These are phyloP conservation scores for Xerophyta viscosa DNA, from an alignment of 106 monocot species.

Conservation along the genomic window DNA sequence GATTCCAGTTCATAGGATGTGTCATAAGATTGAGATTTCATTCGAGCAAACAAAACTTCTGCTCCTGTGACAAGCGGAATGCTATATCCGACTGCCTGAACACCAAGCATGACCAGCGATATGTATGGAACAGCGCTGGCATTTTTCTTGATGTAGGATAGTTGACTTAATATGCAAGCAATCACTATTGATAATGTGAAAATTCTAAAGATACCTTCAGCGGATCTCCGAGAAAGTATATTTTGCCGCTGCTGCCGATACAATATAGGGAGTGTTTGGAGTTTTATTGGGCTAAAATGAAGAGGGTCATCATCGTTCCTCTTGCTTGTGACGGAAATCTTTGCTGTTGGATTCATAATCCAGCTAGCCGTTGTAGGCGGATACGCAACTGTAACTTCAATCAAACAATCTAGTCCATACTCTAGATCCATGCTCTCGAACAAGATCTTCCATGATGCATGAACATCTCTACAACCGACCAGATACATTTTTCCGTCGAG, in stretches of 20 bases:
- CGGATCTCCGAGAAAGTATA: conserved; percentile 45
- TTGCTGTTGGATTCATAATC: conserved; percentile 46
- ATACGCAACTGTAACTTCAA: conserved; percentile 57
- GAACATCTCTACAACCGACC: conserved; percentile 49
- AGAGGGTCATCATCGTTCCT: conserved; percentile 51
- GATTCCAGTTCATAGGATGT: conserved; percentile 26
- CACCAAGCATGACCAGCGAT: conserved; percentile 59
- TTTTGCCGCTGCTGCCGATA: conserved; percentile 41
- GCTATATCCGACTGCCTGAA: conserved; percentile 57
- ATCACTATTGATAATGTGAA: conserved; percentile 33
- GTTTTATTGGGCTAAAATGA: conserved; percentile 34
- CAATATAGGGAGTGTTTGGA: conserved; percentile 57
- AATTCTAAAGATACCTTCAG: conserved; percentile 42
- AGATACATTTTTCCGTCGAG: conserved; percentile 60
- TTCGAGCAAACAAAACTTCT: conserved; percentile 43
- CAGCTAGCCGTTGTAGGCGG: conserved; percentile 61
- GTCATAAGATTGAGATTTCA: conserved; percentile 16
- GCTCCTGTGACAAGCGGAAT: conserved; percentile 60
- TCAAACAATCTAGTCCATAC: conserved; percentile 46
- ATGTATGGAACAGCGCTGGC: conserved; percentile 21
- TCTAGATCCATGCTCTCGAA: conserved; percentile 41
- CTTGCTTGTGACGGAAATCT: conserved; percentile 38
- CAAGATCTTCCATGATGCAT: conserved; percentile 39
- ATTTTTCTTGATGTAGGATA: conserved; percentile 33
- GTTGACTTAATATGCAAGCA: conserved; percentile 35